Evolutionary conservation across 306 rosid genomes (phyloP).

Genomic region (Dryas alaskensis): DNA sequence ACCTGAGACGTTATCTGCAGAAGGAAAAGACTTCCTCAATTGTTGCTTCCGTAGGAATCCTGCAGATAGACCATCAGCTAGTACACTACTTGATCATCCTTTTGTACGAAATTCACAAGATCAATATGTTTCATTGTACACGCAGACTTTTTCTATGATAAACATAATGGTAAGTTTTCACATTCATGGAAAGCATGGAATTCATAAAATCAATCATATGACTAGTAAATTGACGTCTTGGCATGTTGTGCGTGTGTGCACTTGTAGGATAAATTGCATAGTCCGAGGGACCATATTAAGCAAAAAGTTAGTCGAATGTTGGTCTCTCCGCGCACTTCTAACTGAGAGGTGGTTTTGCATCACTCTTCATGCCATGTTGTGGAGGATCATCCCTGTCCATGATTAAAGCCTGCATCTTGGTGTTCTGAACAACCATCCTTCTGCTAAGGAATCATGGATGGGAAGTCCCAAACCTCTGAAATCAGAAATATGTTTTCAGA

Average conservation of each 20-base stretch:
- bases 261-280: slow-evolving; percentile 47
- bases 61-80: slow-evolving; percentile 75
- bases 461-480: slow-evolving; percentile 44
- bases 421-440: slow-evolving; percentile 28
- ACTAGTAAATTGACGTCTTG: slow-evolving; percentile 16
- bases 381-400: slow-evolving; percentile 25
- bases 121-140: slow-evolving; percentile 34
- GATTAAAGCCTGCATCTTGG: slow-evolving; percentile 2
- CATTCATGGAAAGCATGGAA: not conserved
- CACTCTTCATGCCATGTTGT: slow-evolving; percentile 22
- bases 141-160: slow-evolving; percentile 33
- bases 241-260: slow-evolving; percentile 18
- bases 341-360: slow-evolving; percentile 26
- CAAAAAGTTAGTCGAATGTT: slow-evolving; percentile 28
- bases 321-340: slow-evolving; percentile 29
- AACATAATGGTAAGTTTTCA: slow-evolving; percentile 53
- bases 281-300: slow-evolving; percentile 34
- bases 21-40: slow-evolving; percentile 77
- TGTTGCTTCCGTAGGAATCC: slow-evolving; percentile 88
- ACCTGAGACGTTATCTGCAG: slow-evolving; percentile 70
- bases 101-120: slow-evolving; percentile 61
- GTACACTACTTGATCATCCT: slow-evolving; percentile 61
- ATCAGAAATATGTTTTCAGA: slow-evolving; percentile 13
- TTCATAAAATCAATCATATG: not conserved
- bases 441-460: slow-evolving; percentile 22